Conservation (phyloP, 345 rosid species). For the Draba incana region DNA sequence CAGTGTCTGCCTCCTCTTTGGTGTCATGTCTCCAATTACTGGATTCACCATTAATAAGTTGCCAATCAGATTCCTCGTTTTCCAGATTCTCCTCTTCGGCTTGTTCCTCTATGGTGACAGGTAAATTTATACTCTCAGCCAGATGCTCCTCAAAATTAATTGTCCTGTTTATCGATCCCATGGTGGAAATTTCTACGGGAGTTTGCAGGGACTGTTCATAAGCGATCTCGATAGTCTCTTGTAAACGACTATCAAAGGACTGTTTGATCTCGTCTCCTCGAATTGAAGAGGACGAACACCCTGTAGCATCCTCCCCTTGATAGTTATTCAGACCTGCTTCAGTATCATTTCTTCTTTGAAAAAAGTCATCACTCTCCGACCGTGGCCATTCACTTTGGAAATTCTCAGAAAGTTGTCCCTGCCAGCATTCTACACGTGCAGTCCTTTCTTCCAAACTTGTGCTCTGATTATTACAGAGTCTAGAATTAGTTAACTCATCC, state of each 20-base stretch:
- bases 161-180: constrained; percentile 29
- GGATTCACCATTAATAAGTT: constrained; percentile 47
- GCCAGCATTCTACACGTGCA: constrained; percentile 49
- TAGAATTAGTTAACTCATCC: constrained; percentile 47
- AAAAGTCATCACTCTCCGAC: constrained; percentile 37
- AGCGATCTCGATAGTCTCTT: constrained; percentile 34
- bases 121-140: constrained; percentile 41
- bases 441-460: constrained; percentile 48
- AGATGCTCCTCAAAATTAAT: constrained; percentile 43
- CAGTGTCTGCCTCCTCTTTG: constrained; percentile 46
- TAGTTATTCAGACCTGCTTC: constrained; percentile 44
- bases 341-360: constrained; percentile 43
- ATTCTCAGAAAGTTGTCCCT: constrained; percentile 52
- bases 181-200: constrained; percentile 39
- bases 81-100: constrained; percentile 46
- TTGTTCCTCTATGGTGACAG: constrained; percentile 46
- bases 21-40: constrained; percentile 46
- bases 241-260: not conserved
- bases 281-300: constrained; percentile 39
- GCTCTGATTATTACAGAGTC: constrained; percentile 40
- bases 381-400: constrained; percentile 45
- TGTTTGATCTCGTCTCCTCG: constrained; percentile 41
- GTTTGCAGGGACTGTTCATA: constrained; percentile 41
- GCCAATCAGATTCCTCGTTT: constrained; percentile 50
- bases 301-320: constrained; percentile 35